Conservation (phyloP, 2,329 filamentous ascomycete species). For the Trichophyton rubrum region DNA sequence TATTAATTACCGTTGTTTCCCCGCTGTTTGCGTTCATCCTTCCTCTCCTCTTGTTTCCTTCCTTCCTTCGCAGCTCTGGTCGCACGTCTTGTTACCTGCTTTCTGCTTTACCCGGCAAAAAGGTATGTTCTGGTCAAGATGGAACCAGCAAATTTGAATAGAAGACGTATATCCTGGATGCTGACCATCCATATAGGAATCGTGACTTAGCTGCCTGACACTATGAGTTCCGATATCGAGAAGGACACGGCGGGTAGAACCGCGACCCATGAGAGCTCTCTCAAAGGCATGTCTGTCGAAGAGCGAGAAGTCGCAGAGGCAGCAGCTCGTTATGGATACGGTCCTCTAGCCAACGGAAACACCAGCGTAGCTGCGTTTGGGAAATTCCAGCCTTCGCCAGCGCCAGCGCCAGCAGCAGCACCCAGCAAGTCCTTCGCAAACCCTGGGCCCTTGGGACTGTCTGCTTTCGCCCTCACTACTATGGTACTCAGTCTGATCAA, state of each 20-base stretch:
- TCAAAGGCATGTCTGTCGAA: slow-evolving; percentile 30
- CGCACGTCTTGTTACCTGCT: background rate
- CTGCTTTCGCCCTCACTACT: slow-evolving; percentile 69
- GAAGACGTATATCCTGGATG: background rate
- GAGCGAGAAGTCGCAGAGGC: slow-evolving; percentile 33
- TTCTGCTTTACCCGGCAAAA: background rate
- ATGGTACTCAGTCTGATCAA: slow-evolving; percentile 69
- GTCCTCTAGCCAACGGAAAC: slow-evolving; percentile 39
- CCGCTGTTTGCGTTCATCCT: background rate
- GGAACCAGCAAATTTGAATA: background rate
- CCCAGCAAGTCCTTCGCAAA: slow-evolving; percentile 57
- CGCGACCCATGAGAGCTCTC: slow-evolving; percentile 11
- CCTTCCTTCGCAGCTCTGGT: background rate
- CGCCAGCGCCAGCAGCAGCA: slow-evolving; percentile 37
- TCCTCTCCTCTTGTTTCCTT: background rate
- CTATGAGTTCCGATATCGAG: background rate
- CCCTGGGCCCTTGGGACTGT: slow-evolving; percentile 63
- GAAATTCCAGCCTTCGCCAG: slow-evolving; percentile 52
- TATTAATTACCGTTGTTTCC: background rate
- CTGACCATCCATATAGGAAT: background rate
- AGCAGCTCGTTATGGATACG: slow-evolving; percentile 38
- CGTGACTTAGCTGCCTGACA: background rate
- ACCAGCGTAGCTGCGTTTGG: slow-evolving; percentile 50
- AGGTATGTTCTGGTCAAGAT: background rate
- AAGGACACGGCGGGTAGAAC: slow-evolving; percentile 22